Evolutionary conservation across 805 yeast species (phyloP).

Genomic region (Saccharomyces eubayanus): DNA sequence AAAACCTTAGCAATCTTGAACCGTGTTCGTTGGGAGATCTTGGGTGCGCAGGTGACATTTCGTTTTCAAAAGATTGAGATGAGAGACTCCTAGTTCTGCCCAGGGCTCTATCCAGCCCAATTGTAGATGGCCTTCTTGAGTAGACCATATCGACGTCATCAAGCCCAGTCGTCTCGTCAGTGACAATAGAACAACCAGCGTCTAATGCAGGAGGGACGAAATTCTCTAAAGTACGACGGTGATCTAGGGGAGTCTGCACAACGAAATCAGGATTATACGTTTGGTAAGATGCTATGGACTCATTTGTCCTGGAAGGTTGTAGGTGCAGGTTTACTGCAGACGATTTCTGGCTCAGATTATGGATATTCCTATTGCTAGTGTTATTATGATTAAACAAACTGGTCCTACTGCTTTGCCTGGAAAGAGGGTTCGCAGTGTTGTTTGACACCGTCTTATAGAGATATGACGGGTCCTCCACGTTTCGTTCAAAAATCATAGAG

Average conservation of each 20-base stretch:
- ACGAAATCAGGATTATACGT: background rate
- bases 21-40: conserved; percentile 3
- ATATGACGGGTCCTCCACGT: conserved; percentile 49
- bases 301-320: background rate
- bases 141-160: conserved; percentile 70
- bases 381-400: background rate
- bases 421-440: background rate
- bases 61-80: conserved; percentile 4
- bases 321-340: background rate
- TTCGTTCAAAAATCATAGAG: conserved; percentile 56
- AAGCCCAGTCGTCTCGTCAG: conserved; percentile 51
- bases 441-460: background rate
- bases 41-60: background rate
- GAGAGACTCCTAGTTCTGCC: conserved; percentile 31
- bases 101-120: conserved; percentile 36
- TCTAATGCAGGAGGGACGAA: conserved; percentile 75
- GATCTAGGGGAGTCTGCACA: conserved; percentile 9
- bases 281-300: background rate
- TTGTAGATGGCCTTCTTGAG: conserved; percentile 49
- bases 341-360: background rate
- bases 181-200: conserved; percentile 59
- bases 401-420: background rate
- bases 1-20: conserved; percentile 38
- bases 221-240: conserved; percentile 47
- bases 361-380: background rate